Evolutionary conservation across 2,329 filamentous ascomycete genomes (phyloP), one percentile per base, ranked within the genome.

Genomic region (Xylaria sp.): DNA sequence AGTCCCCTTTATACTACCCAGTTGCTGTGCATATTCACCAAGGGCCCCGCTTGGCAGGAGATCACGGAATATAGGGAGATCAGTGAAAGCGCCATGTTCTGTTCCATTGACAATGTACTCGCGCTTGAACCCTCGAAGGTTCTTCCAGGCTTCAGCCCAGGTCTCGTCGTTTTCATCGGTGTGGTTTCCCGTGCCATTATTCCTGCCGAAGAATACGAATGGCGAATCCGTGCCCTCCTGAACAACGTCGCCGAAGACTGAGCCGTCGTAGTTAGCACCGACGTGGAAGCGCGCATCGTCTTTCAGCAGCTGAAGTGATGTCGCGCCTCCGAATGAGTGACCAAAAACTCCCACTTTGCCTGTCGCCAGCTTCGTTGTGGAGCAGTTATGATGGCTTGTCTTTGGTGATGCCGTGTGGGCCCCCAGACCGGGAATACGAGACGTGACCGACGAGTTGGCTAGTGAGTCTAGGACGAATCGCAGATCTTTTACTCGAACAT

Each of bases 251-350:
- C 72, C 73, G 39, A 56, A 75, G 0, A 83, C 59, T 0, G 68
- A 65, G 5, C 83, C 83, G 67, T 85, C 83, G 9, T 84, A 32
- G 55, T 83, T 76, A 1, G 83, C 70, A 4, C 81, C 83, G 0
- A 76, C 81, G 0, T 70, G 64, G 62, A 84, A 75, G 2, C 79
- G 70, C 0, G 64, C 62, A 53, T 83, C 80, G 2, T 63, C 68
- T 4, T 60, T 36, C 20, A 70, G 43, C 2, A 68, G 43, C 0
- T 74, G 73, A 0, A 80, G 80, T 0, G 81, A 74, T 0, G 79
- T 76, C 1, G 81, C 79, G 0, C 80, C 81, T 0, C 81, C 81
- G 4, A 82, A 72, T 0, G 81, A 83, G 56, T 82, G 80, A 0
- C 83, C 82, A 4, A 80, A 80, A 4, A 80, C 76, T 0, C 78